Conservation (phyloP, 2,329 filamentous ascomycete species). For the Ciborinia camelliae region DNA sequence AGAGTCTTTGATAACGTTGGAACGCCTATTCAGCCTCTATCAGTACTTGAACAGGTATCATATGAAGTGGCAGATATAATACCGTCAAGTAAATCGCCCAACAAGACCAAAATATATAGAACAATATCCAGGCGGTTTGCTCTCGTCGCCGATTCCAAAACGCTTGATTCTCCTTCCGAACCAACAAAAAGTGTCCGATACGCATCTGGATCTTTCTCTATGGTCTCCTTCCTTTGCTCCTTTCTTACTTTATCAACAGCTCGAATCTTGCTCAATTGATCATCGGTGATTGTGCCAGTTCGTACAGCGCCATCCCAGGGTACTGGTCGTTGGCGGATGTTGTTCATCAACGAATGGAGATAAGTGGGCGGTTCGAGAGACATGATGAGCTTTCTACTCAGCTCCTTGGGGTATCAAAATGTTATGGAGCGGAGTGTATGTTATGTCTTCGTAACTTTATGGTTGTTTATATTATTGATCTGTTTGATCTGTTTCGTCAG, state of each 20-base stretch:
- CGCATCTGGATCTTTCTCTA: constrained; percentile 74
- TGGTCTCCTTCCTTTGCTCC: constrained; percentile 79
- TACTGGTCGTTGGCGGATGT: constrained; percentile 92
- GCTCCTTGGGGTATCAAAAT: constrained; percentile 19
- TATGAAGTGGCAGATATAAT: constrained; percentile 30
- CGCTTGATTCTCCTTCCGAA: constrained; percentile 62
- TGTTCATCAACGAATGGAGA: constrained; percentile 84
- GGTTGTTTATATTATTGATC: constrained; percentile 14
- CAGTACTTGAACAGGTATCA: constrained; percentile 2
- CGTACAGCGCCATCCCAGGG: constrained; percentile 96
- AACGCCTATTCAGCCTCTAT: constrained; percentile 56
- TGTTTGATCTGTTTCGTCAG: background rate
- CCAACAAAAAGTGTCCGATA: constrained; percentile 82
- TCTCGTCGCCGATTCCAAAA: constrained; percentile 69
- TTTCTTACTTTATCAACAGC: constrained; percentile 94
- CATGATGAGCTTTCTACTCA: constrained; percentile 50
- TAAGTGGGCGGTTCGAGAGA: constrained; percentile 90
- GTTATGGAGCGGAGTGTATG: constrained; percentile 16
- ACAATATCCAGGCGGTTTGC: constrained; percentile 85
- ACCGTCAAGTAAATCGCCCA: constrained; percentile 86
- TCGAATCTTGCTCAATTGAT: constrained; percentile 92
- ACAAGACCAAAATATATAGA: constrained; percentile 89
- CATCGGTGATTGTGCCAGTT: constrained; percentile 88
- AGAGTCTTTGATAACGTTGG: constrained; percentile 75
- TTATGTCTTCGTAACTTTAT: background rate